These are phyloP conservation scores for Fraxinus sp. DNA, from an alignment of 305 asterid genomes.

Conservation along the genomic window DNA sequence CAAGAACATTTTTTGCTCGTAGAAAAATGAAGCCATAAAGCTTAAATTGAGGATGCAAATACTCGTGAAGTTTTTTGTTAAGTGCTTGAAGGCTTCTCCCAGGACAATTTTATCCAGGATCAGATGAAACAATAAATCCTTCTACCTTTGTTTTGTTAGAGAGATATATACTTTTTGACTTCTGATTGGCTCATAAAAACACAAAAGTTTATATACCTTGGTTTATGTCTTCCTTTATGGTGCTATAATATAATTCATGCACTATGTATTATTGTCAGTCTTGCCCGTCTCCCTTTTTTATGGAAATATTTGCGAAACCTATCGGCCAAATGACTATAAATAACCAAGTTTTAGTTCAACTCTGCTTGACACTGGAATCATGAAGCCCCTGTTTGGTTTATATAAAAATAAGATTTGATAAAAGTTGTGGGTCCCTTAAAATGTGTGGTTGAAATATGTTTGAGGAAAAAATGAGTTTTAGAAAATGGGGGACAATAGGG, in stretches of 20 bases:
- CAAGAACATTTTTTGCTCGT: slow-evolving; percentile 8
- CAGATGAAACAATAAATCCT: slow-evolving; percentile 20
- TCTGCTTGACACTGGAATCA: not conserved
- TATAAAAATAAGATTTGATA: not conserved
- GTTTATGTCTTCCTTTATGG: not conserved
- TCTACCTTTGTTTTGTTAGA: slow-evolving; percentile 4
- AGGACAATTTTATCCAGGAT: not conserved
- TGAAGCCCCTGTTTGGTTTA: not conserved
- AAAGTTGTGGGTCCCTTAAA: not conserved
- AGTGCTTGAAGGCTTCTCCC: not conserved
- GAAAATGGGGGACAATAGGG: not conserved
- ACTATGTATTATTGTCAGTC: not conserved
- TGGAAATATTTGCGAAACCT: slow-evolving; percentile 11
- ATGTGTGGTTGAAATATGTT: not conserved
- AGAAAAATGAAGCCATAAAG: not conserved
- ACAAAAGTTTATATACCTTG: not conserved
- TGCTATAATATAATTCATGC: not conserved
- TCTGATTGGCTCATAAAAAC: not conserved
- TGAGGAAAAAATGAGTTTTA: not conserved
- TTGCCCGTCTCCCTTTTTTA: not conserved
- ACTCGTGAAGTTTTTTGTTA: not conserved
- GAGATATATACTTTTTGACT: not conserved
- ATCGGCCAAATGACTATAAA: not conserved
- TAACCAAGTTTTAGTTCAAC: not conserved
- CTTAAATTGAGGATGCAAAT: slow-evolving; percentile 3